Conservation (phyloP, 495 filamentous ascomycete species). For the Hypoxylon intermedium region DNA sequence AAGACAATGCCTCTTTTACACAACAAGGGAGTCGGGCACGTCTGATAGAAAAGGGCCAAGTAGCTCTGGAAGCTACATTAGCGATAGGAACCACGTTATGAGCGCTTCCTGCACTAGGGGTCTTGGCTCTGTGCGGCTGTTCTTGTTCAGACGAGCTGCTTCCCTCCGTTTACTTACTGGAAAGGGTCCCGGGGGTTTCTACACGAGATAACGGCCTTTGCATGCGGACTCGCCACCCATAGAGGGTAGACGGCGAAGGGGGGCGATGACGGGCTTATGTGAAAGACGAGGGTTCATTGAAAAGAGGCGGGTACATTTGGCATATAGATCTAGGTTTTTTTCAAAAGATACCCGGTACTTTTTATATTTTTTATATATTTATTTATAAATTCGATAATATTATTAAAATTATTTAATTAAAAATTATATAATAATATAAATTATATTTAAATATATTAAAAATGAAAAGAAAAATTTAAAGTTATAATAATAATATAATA, state of each 20-base stretch:
- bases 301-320: conserved; percentile 3
- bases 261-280: not conserved
- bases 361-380: not conserved
- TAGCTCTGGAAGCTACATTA: conserved; percentile 31
- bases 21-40: not conserved
- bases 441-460: too few species aligned
- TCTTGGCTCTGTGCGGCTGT: not conserved
- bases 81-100: not conserved
- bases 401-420: too few species aligned
- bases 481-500: too few species aligned
- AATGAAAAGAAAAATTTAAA: too few species aligned
- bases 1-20: conserved; percentile 1
- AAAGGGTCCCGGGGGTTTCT: not conserved
- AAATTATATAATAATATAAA: too few species aligned
- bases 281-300: conserved; percentile 19
- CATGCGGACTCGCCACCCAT: not conserved
- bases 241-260: not conserved
- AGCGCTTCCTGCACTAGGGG: not conserved
- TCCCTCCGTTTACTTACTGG: not conserved
- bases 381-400: too few species aligned
- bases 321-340: conserved; percentile 30
- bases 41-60: conserved; percentile 5
- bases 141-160: not conserved
- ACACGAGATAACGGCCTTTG: conserved; percentile 18
- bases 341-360: conserved; percentile 35